Percentiles rank a stretch among this genome's conserved stretches.
Conservation (phyloP, 164 flowering plant genomes). For the Chimonanthus salicifolius region DNA sequence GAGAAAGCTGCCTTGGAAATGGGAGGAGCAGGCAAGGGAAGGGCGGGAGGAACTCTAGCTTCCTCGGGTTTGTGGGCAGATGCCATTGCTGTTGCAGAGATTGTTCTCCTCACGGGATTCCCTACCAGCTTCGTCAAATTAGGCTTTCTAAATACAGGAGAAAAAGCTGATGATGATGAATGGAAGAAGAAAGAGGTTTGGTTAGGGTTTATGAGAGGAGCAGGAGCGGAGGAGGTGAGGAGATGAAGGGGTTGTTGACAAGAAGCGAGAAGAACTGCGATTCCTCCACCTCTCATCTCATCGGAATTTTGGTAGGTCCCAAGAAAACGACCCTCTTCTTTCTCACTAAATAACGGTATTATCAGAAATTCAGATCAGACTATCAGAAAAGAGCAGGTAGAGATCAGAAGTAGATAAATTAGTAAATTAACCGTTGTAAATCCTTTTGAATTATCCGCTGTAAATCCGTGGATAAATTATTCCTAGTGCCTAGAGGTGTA, state of each 20-base stretch:
- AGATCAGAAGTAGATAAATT: too few species aligned
- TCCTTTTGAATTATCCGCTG: too few species aligned
- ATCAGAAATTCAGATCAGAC: too few species aligned
- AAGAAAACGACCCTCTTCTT: not conserved
- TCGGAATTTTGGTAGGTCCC: not conserved
- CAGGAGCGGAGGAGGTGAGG: not conserved
- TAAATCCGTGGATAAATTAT: too few species aligned
- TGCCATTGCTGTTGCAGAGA: conserved; percentile 31
- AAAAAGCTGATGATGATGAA: not conserved
- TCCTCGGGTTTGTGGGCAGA: conserved; percentile 42
- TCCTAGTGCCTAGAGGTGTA: too few species aligned
- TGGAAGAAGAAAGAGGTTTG: not conserved
- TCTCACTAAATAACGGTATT: not conserved
- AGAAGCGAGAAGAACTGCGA: conserved; percentile 9
- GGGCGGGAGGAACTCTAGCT: conserved; percentile 56
- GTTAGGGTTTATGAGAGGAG: not conserved
- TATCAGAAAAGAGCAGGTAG: too few species aligned
- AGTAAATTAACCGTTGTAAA: too few species aligned
- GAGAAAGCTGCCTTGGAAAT: conserved; percentile 39
- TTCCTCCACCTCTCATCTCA: conserved; percentile 14
- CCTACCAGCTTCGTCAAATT: not conserved
- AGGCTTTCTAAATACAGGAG: not conserved
- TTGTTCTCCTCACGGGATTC: not conserved
- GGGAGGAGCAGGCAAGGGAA: conserved; percentile 44
- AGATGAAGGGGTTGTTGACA: conserved; percentile 10